A percentile compares a stretch with the other conserved stretches of the same genome.
Evolutionary conservation across 768 basidiomycete species (phyloP).

Genomic region (Tylopilus sp.): DNA sequence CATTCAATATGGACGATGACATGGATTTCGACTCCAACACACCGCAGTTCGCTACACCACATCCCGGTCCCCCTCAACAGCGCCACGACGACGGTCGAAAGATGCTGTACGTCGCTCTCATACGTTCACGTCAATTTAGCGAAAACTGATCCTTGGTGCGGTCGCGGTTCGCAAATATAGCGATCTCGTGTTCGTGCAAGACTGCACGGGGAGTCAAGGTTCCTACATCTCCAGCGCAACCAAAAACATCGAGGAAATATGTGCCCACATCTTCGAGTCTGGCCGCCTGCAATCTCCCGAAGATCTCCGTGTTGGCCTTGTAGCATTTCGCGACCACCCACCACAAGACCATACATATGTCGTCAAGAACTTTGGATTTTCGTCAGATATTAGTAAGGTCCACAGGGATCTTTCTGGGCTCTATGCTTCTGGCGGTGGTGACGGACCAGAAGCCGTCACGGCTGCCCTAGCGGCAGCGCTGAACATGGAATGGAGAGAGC

Average conservation of each 20-base stretch:
- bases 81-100: constrained; percentile 48
- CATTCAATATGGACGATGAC: constrained; percentile 66
- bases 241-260: constrained; percentile 95
- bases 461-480: constrained; percentile 85
- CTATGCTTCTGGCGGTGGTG: constrained; percentile 89
- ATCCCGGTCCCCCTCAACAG: constrained; percentile 28
- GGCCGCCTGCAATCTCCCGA: constrained; percentile 84
- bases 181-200: constrained; percentile 93
- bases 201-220: constrained; percentile 91
- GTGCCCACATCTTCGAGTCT: constrained; percentile 90
- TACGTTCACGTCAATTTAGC: too few relatives aligned
- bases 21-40: constrained; percentile 60
- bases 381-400: constrained; percentile 85
- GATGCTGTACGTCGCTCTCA: constrained; percentile 65
- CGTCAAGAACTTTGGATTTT: constrained; percentile 91
- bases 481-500: constrained; percentile 86
- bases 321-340: constrained; percentile 96
- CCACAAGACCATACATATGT: constrained; percentile 97
- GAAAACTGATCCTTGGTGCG: constrained; percentile 13
- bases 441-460: constrained; percentile 96
- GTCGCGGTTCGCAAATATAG: constrained; percentile 35
- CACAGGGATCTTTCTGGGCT: constrained; percentile 78
- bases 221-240: constrained; percentile 92
- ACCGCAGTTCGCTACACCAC: constrained; percentile 31
- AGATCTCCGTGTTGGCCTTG: constrained; percentile 87